phyloP scores from a whole-genome alignment of 495 filamentous ascomycete genomes.

The Pyrenopolyporus hunteri region DNA sequence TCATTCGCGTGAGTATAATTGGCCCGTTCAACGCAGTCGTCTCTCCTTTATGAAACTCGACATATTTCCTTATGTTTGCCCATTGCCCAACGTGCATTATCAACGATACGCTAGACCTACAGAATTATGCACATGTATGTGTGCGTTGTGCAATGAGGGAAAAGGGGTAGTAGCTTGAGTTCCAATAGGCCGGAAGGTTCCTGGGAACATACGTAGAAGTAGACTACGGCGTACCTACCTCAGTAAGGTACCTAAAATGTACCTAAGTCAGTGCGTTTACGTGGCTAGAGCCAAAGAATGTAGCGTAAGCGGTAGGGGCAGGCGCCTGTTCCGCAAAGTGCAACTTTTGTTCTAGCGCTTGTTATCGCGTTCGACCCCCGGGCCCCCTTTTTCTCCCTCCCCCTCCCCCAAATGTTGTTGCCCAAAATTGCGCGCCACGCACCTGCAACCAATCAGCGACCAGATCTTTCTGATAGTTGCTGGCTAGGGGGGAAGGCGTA shows the following conservation, averaged over 20 bases:
- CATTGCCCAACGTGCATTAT: too few species aligned
- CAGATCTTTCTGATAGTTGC: conserved; percentile 5
- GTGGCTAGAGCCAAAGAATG: not conserved
- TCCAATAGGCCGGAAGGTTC: too few species aligned
- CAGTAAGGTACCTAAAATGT: not conserved
- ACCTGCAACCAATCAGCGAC: conserved; percentile 22
- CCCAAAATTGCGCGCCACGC: conserved; percentile 28
- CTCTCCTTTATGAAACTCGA: not conserved
- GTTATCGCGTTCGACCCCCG: conserved; percentile 13
- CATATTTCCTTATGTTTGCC: not conserved
- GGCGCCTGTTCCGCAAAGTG: not conserved
- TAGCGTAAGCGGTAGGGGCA: not conserved
- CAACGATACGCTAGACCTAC: too few species aligned
- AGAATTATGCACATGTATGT: too few species aligned
- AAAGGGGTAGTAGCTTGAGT: not conserved
- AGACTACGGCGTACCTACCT: too few species aligned
- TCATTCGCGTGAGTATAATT: conserved; percentile 15
- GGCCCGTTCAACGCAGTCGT: not conserved
- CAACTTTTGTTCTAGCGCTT: not conserved
- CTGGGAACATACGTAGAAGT: too few species aligned
- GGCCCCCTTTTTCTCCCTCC: conserved; percentile 7
- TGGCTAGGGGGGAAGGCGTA: conserved; percentile 8
- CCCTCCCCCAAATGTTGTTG: conserved; percentile 12
- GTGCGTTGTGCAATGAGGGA: not conserved
- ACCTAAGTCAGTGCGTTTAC: not conserved